Base-by-base conservation (phyloP, 345 rosid species). In the Aegle marmelos region DNA sequence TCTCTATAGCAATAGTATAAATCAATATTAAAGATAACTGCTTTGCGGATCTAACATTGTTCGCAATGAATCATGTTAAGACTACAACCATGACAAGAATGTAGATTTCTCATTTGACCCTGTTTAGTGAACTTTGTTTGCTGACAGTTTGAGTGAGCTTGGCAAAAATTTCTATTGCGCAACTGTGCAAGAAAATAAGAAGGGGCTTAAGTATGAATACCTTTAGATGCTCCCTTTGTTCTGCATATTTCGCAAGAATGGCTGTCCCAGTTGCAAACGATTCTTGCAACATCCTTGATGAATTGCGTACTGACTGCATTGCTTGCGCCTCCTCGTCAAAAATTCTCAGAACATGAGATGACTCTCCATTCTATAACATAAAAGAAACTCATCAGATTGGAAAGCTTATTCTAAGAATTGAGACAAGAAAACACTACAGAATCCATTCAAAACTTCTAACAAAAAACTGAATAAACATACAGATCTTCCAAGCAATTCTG, bases 291-390 rank as follows among this genome's bases (percentile, higher is more conserved):
- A 93, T 90, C 75, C 93, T 85, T 36, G 91, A 91, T 1, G 99
- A 92, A 77, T 92, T 96, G 70, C 84, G 88, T 6, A 94, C 97
- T 45, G 97, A 92, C 70, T 82, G 89, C 97, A 89, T 92, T 13
- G 97, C 97, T 85, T 93, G 98, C 28, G 97, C 91, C 83, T 96
- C 97, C 6, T 94, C 99, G 7, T 96, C 99, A 37, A 87, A 92
- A 68, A 94, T 91, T 76, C 93, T 91, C 90, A 96, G 80, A 53
- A 92, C 87, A 77, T 94, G 97, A 72, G 95, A 85, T 13, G 93
- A 90, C 2, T 92, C 98, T 25, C 94, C 93, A 71, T 89, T 91
- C 97, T 92, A 81, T 9, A 82, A 81, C n/a, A 77, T 4, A 64
- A 73, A 82, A 41, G 21, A 31, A 54, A 74, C 11, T 4, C 63